Percentiles rank a stretch among this genome's conserved stretches.
These are phyloP conservation scores for Salix brachista DNA, from an alignment of 345 rosid genomes.

Conservation along the genomic window DNA sequence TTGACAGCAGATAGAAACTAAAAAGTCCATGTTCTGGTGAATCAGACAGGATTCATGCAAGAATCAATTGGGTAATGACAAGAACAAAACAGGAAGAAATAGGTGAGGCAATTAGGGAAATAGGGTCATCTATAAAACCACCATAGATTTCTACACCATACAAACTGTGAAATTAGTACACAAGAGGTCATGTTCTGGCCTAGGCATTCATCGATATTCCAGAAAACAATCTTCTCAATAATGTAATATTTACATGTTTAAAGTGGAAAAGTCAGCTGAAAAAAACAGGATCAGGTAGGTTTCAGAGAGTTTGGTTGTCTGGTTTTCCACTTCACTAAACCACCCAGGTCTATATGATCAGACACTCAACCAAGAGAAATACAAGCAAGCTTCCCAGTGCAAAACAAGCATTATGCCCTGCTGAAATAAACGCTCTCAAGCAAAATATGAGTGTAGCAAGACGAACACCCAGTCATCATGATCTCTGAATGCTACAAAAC, in stretches of 20 bases:
- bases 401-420: background rate
- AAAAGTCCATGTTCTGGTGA: background rate
- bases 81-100: background rate
- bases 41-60: background rate
- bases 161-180: background rate
- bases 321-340: background rate
- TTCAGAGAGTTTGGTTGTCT: background rate
- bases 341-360: background rate
- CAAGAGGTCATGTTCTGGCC: background rate
- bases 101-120: background rate
- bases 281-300: background rate
- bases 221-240: background rate
- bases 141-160: background rate
- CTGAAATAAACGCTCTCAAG: background rate
- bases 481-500: background rate
- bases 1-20: background rate
- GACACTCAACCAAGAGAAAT: background rate
- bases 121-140: background rate
- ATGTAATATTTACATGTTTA: background rate
- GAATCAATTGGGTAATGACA: background rate
- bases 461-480: background rate
- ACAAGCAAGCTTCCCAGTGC: background rate
- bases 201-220: background rate
- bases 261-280: background rate
- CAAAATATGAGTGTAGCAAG: background rate